A percentile compares a stretch with the other conserved stretches of the same genome.
phyloP scores from a whole-genome alignment of 2,329 filamentous ascomycete genomes.

The Verticillium albo-atrum region DNA sequence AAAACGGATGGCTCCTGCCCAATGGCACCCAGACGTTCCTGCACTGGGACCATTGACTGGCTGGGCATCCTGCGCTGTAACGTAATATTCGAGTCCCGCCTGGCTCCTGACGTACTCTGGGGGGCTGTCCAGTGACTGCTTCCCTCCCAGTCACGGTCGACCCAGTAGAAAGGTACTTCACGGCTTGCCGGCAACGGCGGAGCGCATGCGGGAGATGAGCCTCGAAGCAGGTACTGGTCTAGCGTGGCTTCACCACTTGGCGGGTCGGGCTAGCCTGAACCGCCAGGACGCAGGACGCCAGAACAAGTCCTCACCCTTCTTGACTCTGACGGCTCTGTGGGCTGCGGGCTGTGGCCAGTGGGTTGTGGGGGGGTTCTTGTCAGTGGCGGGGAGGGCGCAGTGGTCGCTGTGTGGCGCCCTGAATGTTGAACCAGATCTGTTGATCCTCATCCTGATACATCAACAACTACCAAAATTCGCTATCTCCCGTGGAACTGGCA shows the following conservation, averaged over 20 bases:
- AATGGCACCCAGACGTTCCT: not conserved
- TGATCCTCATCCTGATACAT: too few species aligned
- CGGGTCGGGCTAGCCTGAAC: not conserved
- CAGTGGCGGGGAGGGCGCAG: too few species aligned
- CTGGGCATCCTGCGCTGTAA: conserved; percentile 8
- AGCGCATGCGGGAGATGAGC: not conserved
- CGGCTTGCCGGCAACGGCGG: not conserved
- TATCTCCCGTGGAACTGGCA: too few species aligned
- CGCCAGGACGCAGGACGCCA: not conserved
- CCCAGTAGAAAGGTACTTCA: not conserved
- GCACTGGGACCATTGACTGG: not conserved
- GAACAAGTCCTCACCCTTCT: too few species aligned
- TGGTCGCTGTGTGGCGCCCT: too few species aligned
- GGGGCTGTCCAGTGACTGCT: not conserved
- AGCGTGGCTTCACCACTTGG: not conserved
- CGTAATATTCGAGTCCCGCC: conserved; percentile 9
- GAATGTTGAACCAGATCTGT: too few species aligned
- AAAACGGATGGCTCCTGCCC: not conserved
- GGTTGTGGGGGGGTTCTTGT: not conserved
- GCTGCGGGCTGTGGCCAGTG: not conserved
- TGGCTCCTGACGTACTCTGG: not conserved
- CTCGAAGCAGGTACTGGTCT: not conserved
- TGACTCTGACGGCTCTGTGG: not conserved
- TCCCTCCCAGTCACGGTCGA: not conserved
- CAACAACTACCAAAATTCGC: too few species aligned